A percentile compares a stretch with the other conserved stretches of the same genome.
These are phyloP conservation scores for Hirsutella minnesotensis DNA, from an alignment of 2,329 filamentous ascomycete genomes.

Conservation along the genomic window DNA sequence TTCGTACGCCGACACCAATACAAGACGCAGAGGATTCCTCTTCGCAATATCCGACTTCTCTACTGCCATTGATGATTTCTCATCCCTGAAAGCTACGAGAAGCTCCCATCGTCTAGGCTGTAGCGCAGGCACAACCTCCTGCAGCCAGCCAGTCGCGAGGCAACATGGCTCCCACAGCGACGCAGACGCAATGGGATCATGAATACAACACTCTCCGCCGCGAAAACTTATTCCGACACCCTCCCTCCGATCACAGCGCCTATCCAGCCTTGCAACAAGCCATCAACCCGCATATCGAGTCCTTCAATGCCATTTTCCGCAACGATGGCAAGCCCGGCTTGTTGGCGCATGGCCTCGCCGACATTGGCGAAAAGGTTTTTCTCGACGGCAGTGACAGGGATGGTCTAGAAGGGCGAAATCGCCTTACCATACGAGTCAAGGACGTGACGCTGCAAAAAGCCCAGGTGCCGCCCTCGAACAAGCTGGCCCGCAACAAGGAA, in stretches of 20 bases:
- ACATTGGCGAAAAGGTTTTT: constrained; percentile 83
- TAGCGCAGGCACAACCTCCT: neutral
- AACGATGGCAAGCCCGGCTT: constrained; percentile 46
- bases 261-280: constrained; percentile 79
- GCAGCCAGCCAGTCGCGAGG: neutral
- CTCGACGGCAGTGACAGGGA: constrained; percentile 67
- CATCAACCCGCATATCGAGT: constrained; percentile 86
- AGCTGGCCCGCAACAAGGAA: constrained; percentile 70
- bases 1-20: too few species aligned
- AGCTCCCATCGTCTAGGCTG: neutral
- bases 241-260: constrained; percentile 75
- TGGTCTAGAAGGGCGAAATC: constrained; percentile 52
- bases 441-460: constrained; percentile 76
- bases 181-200: constrained; percentile 66
- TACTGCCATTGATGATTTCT: too few species aligned
- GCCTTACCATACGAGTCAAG: constrained; percentile 65
- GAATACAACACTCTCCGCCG: constrained; percentile 77
- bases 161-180: constrained; percentile 44
- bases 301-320: constrained; percentile 85
- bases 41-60: too few species aligned
- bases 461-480: constrained; percentile 68
- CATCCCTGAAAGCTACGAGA: too few species aligned
- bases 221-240: constrained; percentile 79
- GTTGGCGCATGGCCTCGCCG: constrained; percentile 63
- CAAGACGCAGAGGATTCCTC: too few species aligned